A percentile compares a stretch with the other conserved stretches of the same genome.
These are phyloP conservation scores for Gossypium thurberi DNA, from an alignment of 345 rosid genomes.

Conservation along the genomic window DNA sequence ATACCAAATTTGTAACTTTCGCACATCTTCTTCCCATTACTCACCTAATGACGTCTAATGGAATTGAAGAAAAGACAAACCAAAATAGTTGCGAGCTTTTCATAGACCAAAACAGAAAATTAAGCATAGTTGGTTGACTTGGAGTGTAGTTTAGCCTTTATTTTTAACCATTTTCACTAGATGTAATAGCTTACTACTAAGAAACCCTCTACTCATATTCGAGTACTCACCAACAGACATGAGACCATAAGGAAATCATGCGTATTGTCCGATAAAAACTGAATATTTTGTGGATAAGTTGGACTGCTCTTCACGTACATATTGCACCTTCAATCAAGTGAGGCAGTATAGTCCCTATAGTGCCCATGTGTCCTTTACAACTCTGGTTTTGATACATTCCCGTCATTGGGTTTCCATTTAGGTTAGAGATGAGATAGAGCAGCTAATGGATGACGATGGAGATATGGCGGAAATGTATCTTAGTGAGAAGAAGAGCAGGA, in stretches of 20 bases:
- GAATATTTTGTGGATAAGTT: neutral
- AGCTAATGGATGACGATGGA: conserved; percentile 99
- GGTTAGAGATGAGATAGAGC: conserved; percentile 98
- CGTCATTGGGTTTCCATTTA: conserved; percentile 20
- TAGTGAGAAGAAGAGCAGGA: conserved; percentile 84
- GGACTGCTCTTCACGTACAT: neutral
- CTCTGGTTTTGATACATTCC: neutral
- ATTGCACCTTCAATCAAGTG: neutral
- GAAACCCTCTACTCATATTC: neutral
- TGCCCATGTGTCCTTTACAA: neutral
- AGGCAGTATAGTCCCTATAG: neutral
- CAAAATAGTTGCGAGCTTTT: too few relatives aligned
- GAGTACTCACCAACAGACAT: neutral
- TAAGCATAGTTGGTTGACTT: too few relatives aligned
- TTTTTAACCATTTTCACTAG: neutral
- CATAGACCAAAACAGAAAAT: too few relatives aligned
- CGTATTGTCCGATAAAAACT: neutral
- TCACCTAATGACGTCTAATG: too few relatives aligned
- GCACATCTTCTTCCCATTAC: too few relatives aligned
- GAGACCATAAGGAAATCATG: neutral
- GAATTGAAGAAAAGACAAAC: too few relatives aligned
- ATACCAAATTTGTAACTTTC: too few relatives aligned
- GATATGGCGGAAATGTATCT: conserved; percentile 99
- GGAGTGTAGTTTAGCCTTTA: too few relatives aligned
- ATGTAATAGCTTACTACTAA: too few relatives aligned